Base-by-base conservation (phyloP, 1,284 basidiomycete species). In the Golubevia sp. region DNA sequence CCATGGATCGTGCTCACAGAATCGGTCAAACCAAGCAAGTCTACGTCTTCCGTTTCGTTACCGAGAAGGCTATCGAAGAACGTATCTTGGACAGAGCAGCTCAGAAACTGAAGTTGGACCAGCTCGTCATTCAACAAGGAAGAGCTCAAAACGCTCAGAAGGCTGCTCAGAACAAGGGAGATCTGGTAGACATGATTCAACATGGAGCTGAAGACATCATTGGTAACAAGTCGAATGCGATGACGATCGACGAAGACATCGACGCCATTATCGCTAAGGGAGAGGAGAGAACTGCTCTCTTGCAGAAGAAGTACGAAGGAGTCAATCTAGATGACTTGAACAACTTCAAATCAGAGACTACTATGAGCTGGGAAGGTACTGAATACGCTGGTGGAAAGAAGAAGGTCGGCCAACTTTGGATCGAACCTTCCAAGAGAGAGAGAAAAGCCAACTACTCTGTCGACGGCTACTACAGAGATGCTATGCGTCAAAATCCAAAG, bases 21-120 rank as follows among this genome's bases (percentile, higher is more conserved):
- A 98, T 99, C 68, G 96, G 96, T 1, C 97, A 98, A 86, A 98
- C 92, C 56, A 98, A 98, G 85, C 96, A 99, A 85, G 96, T 98
- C 20, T 97, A 96, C 78, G 97, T 99, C 0, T 99, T 95, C 87
- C 88, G 96, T 25, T 98, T 99, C 84, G 92, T 99, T 75, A 98
- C 97, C 0, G 94, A 97, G 81, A 87, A 91, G 57, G 95, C 94
- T 56, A 94, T 99, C 26, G 97, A 99, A 85, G 97, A 99, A 85
- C 90, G 96, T 44, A 97, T 99, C 88, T 85, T 99, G 20, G 96
- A 99, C 85, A 88, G 95, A 23, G 96, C 96, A 0, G 96, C 95
- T 1, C 97, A 99, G 56, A 86, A 99, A 97, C 86, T 99, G 63
- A 89, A 94, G 65, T 86, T 99, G 11, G 96, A 99, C 84, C 96